These are phyloP conservation scores for Hibiscus syriacus DNA, from an alignment of 345 rosid species.

Conservation along the genomic window DNA sequence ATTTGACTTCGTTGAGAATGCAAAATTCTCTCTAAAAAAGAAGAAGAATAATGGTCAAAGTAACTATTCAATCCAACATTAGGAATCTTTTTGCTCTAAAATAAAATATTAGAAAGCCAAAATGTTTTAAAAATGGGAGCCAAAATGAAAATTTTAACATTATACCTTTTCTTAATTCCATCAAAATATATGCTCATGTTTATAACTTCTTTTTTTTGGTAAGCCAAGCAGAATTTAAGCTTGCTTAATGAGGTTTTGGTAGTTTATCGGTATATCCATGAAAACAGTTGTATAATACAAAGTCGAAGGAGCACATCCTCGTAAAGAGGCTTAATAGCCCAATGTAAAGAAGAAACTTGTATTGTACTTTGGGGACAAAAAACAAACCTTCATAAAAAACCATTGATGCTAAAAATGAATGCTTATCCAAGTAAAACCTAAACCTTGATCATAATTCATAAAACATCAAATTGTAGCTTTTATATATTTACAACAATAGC, in stretches of 20 bases:
- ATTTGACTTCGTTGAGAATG: too few relatives aligned
- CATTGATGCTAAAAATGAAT: neutral
- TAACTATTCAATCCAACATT: too few relatives aligned
- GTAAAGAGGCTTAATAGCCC: neutral
- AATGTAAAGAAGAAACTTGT: neutral
- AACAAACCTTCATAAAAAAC: neutral
- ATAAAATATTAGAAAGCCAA: too few relatives aligned
- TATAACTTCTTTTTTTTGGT: too few relatives aligned
- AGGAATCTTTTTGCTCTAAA: too few relatives aligned
- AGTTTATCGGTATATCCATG: neutral
- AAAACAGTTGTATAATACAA: neutral
- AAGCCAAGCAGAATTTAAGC: too few relatives aligned
- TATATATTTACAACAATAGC: conserved; percentile 19
- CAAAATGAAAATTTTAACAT: too few relatives aligned
- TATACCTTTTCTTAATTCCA: too few relatives aligned
- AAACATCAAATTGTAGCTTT: neutral
- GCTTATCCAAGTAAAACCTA: conserved; percentile 3
- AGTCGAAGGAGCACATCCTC: neutral
- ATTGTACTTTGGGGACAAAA: neutral
- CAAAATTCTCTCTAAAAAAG: too few relatives aligned
- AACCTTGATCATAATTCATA: neutral
- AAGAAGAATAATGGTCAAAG: too few relatives aligned
- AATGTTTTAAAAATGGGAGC: too few relatives aligned
- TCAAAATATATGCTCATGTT: too few relatives aligned
- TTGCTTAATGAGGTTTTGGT: neutral